These are phyloP conservation scores for Cyclotella baltica DNA, from an alignment of 108 stramenopile genomes.

Conservation along the genomic window DNA sequence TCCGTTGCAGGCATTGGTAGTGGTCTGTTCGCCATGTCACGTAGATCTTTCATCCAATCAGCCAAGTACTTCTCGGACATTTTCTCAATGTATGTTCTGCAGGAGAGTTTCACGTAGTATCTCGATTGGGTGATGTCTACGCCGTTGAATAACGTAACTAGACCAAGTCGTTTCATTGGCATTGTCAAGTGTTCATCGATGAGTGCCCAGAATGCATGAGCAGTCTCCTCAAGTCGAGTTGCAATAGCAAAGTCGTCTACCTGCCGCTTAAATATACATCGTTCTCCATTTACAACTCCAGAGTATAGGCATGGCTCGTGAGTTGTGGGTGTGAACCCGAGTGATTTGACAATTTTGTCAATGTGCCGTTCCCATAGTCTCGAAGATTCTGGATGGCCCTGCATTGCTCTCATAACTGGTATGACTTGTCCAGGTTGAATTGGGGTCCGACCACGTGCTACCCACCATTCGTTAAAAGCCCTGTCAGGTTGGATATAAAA, in stretches of 20 bases:
- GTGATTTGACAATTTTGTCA: constrained; percentile 24
- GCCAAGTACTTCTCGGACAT: neutral
- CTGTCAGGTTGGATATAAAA: neutral
- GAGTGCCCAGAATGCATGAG: neutral
- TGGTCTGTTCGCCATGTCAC: neutral
- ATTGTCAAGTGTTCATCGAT: constrained; percentile 6
- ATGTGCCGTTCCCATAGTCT: constrained; percentile 29
- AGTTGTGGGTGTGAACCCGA: constrained; percentile 40
- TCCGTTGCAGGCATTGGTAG: neutral
- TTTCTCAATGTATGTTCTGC: constrained; percentile 18
- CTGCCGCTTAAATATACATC: constrained; percentile 48
- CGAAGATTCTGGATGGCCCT: too few relatives aligned
- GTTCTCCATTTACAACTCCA: constrained; percentile 18
- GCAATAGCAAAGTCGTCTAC: constrained; percentile 59
- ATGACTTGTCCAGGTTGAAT: constrained; percentile 5
- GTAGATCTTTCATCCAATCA: constrained; percentile 31
- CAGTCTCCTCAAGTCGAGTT: neutral
- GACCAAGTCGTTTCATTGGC: too few relatives aligned
- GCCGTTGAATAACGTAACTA: constrained; percentile 40
- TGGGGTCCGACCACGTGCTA: neutral
- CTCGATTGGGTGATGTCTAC: constrained; percentile 42
- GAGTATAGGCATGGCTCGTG: constrained; percentile 47
- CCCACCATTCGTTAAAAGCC: neutral
- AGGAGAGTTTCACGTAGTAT: constrained; percentile 39
- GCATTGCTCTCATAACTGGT: constrained; percentile 17